phyloP scores from a whole-genome alignment of 768 basidiomycete genomes.

The Suillus bovinus region DNA sequence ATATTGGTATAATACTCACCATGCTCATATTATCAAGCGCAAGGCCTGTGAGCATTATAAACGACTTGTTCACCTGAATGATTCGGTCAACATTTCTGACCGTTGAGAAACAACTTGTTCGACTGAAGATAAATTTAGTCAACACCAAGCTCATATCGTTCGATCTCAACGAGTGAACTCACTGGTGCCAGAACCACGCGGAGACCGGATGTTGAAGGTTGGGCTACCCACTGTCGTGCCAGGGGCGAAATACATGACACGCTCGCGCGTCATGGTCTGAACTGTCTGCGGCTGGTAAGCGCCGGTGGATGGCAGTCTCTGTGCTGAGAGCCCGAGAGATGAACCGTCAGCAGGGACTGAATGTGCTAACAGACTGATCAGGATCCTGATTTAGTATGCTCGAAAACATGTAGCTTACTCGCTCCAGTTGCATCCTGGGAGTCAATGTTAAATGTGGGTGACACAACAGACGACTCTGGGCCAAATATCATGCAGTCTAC shows the following conservation, averaged over 20 bases:
- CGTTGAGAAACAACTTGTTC: constrained; percentile 37
- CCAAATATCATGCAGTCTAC: neutral
- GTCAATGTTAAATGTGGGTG: constrained; percentile 4
- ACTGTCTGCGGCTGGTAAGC: neutral
- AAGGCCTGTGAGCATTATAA: neutral
- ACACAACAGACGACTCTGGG: neutral
- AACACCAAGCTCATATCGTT: neutral
- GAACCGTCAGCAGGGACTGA: no score
- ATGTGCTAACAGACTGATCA: neutral
- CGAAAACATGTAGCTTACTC: no score
- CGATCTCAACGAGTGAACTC: neutral
- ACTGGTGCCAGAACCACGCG: neutral
- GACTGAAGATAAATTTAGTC: neutral
- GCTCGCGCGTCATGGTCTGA: neutral
- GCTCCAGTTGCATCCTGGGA: neutral
- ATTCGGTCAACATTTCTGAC: constrained; percentile 38
- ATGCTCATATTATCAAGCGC: neutral
- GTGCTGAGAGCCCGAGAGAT: neutral
- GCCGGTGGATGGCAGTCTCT: neutral
- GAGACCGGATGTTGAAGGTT: neutral
- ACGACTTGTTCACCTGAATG: neutral
- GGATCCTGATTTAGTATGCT: neutral
- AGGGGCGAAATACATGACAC: neutral
- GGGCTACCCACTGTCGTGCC: neutral
- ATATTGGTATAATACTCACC: neutral